Conservation (phyloP, 2,329 filamentous ascomycete genomes). For the Shiraia bambusicola region DNA sequence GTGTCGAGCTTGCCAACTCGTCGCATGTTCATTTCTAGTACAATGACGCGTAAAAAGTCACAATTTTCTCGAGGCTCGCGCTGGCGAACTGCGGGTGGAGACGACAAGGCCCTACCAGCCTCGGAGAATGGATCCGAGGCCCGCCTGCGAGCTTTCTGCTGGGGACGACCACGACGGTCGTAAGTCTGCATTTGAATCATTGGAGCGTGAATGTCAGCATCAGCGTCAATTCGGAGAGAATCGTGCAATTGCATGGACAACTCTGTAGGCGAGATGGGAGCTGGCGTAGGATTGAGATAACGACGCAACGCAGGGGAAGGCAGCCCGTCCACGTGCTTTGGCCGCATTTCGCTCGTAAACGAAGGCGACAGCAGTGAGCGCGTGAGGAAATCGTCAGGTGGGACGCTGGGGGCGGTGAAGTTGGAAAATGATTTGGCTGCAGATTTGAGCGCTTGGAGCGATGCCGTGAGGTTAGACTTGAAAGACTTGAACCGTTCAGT, state of each 20-base stretch:
- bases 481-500: slow-evolving; percentile 52
- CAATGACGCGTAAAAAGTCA: slow-evolving; percentile 64
- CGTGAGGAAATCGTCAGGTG: slow-evolving; percentile 61
- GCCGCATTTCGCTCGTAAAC: slow-evolving; percentile 62
- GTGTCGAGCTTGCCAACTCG: slow-evolving; percentile 62
- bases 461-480: slow-evolving; percentile 65
- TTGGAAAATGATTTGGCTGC: slow-evolving; percentile 63
- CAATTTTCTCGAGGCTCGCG: slow-evolving; percentile 65
- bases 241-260: slow-evolving; percentile 45
- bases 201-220: slow-evolving; percentile 47
- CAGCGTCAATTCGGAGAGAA: slow-evolving; percentile 37
- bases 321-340: slow-evolving; percentile 54
- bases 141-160: slow-evolving; percentile 28
- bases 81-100: slow-evolving; percentile 53
- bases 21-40: slow-evolving; percentile 69
- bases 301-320: slow-evolving; percentile 60
- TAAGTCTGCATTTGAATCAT: slow-evolving; percentile 67
- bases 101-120: slow-evolving; percentile 45
- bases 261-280: slow-evolving; percentile 40
- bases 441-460: slow-evolving; percentile 61
- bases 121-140: slow-evolving; percentile 45
- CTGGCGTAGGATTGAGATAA: slow-evolving; percentile 60
- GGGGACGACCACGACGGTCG: slow-evolving; percentile 42
- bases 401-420: slow-evolving; percentile 55
- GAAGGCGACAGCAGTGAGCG: slow-evolving; percentile 60